Conservation (phyloP, 139 green algal genomes). For the Tetradesmus lagerheimii region DNA sequence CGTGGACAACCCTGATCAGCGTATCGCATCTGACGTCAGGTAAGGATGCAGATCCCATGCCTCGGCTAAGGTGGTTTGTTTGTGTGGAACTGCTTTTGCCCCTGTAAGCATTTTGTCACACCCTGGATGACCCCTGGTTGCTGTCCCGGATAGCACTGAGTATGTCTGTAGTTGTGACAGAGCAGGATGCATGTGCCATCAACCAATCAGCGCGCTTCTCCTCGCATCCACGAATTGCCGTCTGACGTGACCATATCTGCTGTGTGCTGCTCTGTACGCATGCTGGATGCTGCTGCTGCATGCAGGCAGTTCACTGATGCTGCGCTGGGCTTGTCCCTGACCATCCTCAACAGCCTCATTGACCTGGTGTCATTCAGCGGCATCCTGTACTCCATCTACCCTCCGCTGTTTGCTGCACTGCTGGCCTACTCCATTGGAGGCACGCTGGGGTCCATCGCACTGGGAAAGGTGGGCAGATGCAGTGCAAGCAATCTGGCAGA, state of each 20-base stretch:
- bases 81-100: not conserved
- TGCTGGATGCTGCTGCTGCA: not conserved
- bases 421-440: constrained; percentile 93
- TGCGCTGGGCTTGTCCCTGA: constrained; percentile 84
- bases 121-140: too few species aligned
- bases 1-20: constrained; percentile 95
- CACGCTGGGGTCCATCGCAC: constrained; percentile 78
- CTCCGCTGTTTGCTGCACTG: constrained; percentile 95
- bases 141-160: too few species aligned
- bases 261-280: not conserved
- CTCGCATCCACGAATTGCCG: too few species aligned
- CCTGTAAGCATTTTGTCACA: too few species aligned
- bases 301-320: constrained; percentile 91
- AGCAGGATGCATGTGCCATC: too few species aligned
- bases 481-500: too few species aligned
- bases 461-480: constrained; percentile 61
- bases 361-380: constrained; percentile 95
- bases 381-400: constrained; percentile 99
- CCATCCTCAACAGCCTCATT: constrained; percentile 87
- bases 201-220: too few species aligned
- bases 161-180: not conserved
- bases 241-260: too few species aligned
- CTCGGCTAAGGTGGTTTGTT: not conserved
- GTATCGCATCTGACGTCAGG: constrained; percentile 86
- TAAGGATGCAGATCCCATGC: constrained; percentile 38